A percentile compares a stretch with the other conserved stretches of the same genome.
phyloP scores from a whole-genome alignment of 306 rosid genomes.

The Adenanthera pavonina region DNA sequence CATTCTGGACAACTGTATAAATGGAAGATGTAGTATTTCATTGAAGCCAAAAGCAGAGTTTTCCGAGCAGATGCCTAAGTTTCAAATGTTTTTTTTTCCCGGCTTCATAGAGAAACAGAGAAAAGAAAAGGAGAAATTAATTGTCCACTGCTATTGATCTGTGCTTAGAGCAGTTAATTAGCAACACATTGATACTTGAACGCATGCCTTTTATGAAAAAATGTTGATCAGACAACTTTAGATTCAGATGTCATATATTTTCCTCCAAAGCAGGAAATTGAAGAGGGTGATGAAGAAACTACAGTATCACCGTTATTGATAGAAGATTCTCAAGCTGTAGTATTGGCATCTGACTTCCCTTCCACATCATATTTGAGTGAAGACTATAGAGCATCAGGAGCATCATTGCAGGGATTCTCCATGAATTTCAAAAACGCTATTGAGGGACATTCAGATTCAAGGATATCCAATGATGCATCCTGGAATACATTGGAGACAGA shows the following conservation, averaged over 20 bases:
- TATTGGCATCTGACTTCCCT: slow-evolving; percentile 42
- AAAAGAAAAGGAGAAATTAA: neutral
- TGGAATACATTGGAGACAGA: slow-evolving; percentile 34
- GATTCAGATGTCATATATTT: slow-evolving; percentile 1
- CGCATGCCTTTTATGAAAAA: neutral
- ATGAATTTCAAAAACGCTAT: slow-evolving; percentile 20
- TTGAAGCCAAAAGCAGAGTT: neutral
- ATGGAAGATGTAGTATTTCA: neutral
- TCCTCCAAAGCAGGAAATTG: slow-evolving; percentile 62
- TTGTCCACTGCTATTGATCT: neutral
- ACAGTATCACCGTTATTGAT: slow-evolving; percentile 39
- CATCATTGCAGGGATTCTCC: slow-evolving; percentile 41
- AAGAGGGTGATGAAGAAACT: slow-evolving; percentile 47
- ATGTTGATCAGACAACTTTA: neutral
- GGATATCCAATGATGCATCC: slow-evolving; percentile 26
- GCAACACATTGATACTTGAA: neutral
- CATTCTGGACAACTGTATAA: neutral
- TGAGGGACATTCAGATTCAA: slow-evolving; percentile 32
- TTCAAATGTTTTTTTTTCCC: neutral
- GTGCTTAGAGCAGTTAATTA: slow-evolving; percentile 25
- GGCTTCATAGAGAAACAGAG: neutral
- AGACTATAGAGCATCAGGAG: slow-evolving; percentile 42
- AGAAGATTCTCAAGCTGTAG: slow-evolving; percentile 42
- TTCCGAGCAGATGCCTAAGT: neutral
- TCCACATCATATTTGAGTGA: slow-evolving; percentile 43